Base-by-base conservation (phyloP, 129 eudicot species). In the Tagetes erecta region DNA sequence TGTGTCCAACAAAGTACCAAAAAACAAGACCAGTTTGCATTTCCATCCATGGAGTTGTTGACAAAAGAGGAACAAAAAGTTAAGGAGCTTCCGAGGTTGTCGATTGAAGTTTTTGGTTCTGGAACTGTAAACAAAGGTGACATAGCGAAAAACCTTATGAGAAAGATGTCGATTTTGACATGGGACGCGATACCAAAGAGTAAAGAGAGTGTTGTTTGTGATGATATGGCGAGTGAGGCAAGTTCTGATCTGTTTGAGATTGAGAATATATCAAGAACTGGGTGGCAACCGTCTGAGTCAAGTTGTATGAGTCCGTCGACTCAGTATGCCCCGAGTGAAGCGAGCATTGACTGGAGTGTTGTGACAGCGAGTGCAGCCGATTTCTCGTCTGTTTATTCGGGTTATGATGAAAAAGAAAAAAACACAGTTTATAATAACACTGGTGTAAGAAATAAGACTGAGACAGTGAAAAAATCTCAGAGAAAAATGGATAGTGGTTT, bases 171-270 rank as follows among this genome's bases (percentile, higher is more conserved):
- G 36, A 85, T 89, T 75, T 67, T 92, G 73, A 84, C 93, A 0
- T 92, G 93, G 97, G 96, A 92, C 40, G 97, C 97, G 0, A 85
- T 92, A 51, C 97, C 97, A 12, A 87, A 85, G 78, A 67, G 83
- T 66, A 82, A 71, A 71, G 84, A 69, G 63, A 82, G 59, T 36
- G 67, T 73, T 1, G 33, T 74, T 9, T 80, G 84, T 60, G 91
- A 89, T 57, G 96, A 92, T 41, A 77, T 86, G 85, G 91, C 87
- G 0, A 88, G 96, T 42, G 97, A 92, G 52, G 93, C 87, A 3
- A 92, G 93, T 60, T 92, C 96, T 5, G 96, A 92, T 84, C 71
- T 92, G 38, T 92, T 92, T 44, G 97, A 92, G 80, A 89, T 92
- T 13, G 97, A 89, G 76, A 83, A 81, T 51, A 85, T 86, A 10